phyloP scores from a whole-genome alignment of 306 rosid species.

The Corylus heterophylla region DNA sequence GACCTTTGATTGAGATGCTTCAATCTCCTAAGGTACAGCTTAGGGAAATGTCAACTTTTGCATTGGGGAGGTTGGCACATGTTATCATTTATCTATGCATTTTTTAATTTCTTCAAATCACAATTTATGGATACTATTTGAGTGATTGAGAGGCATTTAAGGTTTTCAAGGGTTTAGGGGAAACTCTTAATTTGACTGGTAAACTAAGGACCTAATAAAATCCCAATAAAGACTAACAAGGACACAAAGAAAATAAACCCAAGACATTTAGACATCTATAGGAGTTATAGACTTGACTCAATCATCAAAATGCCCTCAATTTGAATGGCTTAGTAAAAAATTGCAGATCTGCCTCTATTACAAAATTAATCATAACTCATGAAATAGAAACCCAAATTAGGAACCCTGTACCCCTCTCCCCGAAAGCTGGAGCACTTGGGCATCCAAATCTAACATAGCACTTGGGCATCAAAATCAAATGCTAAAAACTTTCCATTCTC shows the following conservation, averaged over 20 bases:
- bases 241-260: too few species aligned
- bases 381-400: not conserved
- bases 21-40: constrained; percentile 90
- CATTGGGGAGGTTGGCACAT: constrained; percentile 98
- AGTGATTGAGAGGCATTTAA: not conserved
- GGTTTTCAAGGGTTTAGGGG: too few species aligned
- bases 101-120: not conserved
- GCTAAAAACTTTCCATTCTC: too few species aligned
- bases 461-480: too few species aligned
- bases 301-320: not conserved
- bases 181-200: too few species aligned
- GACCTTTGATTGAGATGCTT: constrained; percentile 96
- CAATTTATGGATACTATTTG: constrained; percentile 15
- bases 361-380: not conserved
- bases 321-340: too few species aligned
- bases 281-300: not conserved
- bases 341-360: not conserved
- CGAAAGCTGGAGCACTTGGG: too few species aligned
- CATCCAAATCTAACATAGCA: not conserved
- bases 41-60: constrained; percentile 98
- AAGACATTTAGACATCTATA: not conserved
- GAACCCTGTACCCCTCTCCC: not conserved
- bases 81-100: constrained; percentile 33
- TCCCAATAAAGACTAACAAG: not conserved
- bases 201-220: not conserved